phyloP scores from a whole-genome alignment of 768 basidiomycete species.

The Suillus tomentosus region DNA sequence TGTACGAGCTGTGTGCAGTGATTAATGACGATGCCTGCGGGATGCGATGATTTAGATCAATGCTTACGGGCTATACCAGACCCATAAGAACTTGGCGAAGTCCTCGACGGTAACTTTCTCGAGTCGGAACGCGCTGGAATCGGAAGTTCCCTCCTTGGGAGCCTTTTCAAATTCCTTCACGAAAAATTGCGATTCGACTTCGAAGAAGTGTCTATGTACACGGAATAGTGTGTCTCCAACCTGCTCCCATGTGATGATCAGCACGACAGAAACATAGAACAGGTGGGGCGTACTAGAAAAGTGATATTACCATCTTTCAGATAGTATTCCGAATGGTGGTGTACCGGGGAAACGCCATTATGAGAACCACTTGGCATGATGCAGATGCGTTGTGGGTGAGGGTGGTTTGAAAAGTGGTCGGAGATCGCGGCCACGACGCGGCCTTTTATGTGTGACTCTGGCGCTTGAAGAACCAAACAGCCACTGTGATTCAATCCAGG shows the following conservation, averaged over 20 bases:
- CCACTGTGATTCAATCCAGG: background rate
- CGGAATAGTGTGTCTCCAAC: background rate
- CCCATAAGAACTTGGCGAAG: slow-evolving; percentile 52
- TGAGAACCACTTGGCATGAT: background rate
- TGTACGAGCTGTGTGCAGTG: slow-evolving; percentile 47
- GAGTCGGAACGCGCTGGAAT: slow-evolving; percentile 9
- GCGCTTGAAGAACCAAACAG: background rate
- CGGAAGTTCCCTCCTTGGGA: background rate
- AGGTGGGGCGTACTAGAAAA: background rate
- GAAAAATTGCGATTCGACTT: slow-evolving; percentile 38
- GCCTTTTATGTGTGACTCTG: background rate
- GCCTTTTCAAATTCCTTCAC: slow-evolving; percentile 21
- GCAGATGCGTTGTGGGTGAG: background rate
- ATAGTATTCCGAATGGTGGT: background rate
- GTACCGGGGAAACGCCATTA: background rate
- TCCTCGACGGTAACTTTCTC: slow-evolving; percentile 34
- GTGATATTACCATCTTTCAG: background rate
- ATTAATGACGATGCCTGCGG: background rate
- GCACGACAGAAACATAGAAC: no score
- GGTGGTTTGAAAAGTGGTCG: background rate
- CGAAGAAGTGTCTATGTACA: slow-evolving; percentile 21
- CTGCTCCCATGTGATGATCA: background rate
- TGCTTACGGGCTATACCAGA: slow-evolving; percentile 57
- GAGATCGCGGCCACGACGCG: background rate
- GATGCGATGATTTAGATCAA: background rate